Conservation (phyloP, 192 early-diverging fungal species). For the Allomyces macrogynus region DNA sequence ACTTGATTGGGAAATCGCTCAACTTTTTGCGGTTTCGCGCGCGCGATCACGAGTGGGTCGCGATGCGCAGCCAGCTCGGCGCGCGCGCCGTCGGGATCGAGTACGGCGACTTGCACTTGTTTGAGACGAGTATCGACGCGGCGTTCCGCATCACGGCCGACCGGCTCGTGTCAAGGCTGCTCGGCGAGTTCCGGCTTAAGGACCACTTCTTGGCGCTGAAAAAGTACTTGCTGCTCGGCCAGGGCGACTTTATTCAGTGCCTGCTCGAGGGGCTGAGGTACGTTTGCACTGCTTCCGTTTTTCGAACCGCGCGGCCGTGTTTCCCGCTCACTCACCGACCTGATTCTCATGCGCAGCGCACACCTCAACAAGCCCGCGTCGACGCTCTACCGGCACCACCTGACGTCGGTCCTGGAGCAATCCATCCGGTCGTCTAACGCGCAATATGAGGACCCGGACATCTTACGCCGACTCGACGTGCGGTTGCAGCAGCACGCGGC, state of each 20-base stretch:
- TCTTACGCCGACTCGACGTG: constrained; percentile 58
- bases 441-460: constrained; percentile 58
- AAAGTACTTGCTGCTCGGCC: constrained; percentile 70
- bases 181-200: constrained; percentile 55
- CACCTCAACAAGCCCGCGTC: constrained; percentile 43
- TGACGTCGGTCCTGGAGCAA: constrained; percentile 64
- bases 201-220: constrained; percentile 74
- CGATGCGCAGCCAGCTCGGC: not conserved
- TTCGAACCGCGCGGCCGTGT: not conserved
- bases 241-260: constrained; percentile 85
- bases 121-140: constrained; percentile 54
- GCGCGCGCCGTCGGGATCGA: constrained; percentile 16
- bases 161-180: constrained; percentile 60
- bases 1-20: constrained; percentile 67
- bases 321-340: not conserved
- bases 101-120: constrained; percentile 42
- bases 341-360: constrained; percentile 2
- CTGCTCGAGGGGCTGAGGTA: constrained; percentile 70
- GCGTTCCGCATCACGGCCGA: constrained; percentile 49
- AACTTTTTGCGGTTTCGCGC: constrained; percentile 54
- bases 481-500: constrained; percentile 39
- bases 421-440: constrained; percentile 76
- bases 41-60: constrained; percentile 37
- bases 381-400: constrained; percentile 66
- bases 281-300: not conserved